Base-by-base conservation (phyloP, 805 yeast genomes). In the Candida maesae region DNA sequence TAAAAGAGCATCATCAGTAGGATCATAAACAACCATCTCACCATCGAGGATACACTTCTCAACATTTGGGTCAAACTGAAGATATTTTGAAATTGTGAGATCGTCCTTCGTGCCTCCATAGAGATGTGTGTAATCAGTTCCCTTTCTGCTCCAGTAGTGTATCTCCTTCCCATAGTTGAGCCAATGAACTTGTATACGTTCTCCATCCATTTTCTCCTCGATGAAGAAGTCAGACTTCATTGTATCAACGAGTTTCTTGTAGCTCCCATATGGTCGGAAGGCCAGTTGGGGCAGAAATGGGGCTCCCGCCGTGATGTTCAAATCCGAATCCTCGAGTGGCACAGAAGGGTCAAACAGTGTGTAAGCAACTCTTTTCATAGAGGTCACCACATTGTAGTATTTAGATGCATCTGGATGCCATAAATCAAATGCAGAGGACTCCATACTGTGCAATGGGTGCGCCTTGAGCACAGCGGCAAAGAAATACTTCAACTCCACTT, bases 201-300 rank as follows among this genome's bases (percentile, higher is more conserved):
- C 97, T 3, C 98, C 99, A 61, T 91, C 97, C 65, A 89, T 73
- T 58, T 91, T 91, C 58, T 91, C 97, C 55, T 91, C 98, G 9
- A 91, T 77, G 38, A 71, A 73, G 53, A 88, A 87, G 19, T 70
- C 65, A 46, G 60, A 19, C 34, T 59, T 17, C 55, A 84, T 65
- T 18, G 60, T 65, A 7, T 60, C 53, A n/a, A 79, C 74, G 16
- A 84, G 60, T 3, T 68, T 65, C 2, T 68, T 70, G 55, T 81
- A 79, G 13, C 74, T 62, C 18, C 18, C 18, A 23, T 66, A 65
- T 1, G 79, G 66, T 45, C 78, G 81, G 26, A 74, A 68, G 1
- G 95, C 81, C 16, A 84, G 62, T 62, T 86, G 95, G 0, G 97
- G 96, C 17, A 75, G 71, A 59, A 89, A 91, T 14, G 73, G 66